A percentile compares a stretch with the other conserved stretches of the same genome.
Evolutionary conservation across 2,329 filamentous ascomycete genomes (phyloP).

Genomic region (Cordyceps javanica): DNA sequence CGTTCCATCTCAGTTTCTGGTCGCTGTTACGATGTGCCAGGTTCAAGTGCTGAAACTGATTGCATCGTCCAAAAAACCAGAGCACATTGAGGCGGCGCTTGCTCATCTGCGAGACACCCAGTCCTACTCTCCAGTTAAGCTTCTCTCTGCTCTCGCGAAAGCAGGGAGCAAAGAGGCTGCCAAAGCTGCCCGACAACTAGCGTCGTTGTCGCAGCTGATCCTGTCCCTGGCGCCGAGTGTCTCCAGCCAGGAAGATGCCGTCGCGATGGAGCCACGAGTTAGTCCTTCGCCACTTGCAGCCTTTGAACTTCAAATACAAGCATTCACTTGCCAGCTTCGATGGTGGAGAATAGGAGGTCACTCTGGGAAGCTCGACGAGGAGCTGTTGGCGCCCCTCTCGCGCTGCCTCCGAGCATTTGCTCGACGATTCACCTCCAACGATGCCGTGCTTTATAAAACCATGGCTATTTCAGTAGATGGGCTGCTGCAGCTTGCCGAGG

Average conservation of each 20-base stretch:
- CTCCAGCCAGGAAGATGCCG: slow-evolving; percentile 55
- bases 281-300: slow-evolving; percentile 51
- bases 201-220: slow-evolving; percentile 58
- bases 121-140: slow-evolving; percentile 49
- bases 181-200: slow-evolving; percentile 61
- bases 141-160: slow-evolving; percentile 45
- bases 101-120: slow-evolving; percentile 48
- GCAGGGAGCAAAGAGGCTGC: slow-evolving; percentile 38
- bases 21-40: slow-evolving; percentile 58
- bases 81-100: slow-evolving; percentile 51
- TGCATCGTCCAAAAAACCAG: slow-evolving; percentile 51
- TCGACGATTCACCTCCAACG: slow-evolving; percentile 40
- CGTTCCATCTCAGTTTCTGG: slow-evolving; percentile 38
- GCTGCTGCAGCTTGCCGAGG: slow-evolving; percentile 27
- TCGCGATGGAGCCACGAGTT: slow-evolving; percentile 46
- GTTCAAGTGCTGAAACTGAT: slow-evolving; percentile 59
- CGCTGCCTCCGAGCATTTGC: slow-evolving; percentile 57
- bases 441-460: slow-evolving; percentile 32
- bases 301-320: slow-evolving; percentile 58
- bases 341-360: slow-evolving; percentile 63
- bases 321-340: slow-evolving; percentile 52
- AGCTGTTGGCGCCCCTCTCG: slow-evolving; percentile 59
- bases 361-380: slow-evolving; percentile 53
- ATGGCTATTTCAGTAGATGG: slow-evolving; percentile 26
- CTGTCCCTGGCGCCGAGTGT: slow-evolving; percentile 62